Evolutionary conservation across 176 grass and related monocot species (phyloP).

Genomic region (Elymus sibiricus): DNA sequence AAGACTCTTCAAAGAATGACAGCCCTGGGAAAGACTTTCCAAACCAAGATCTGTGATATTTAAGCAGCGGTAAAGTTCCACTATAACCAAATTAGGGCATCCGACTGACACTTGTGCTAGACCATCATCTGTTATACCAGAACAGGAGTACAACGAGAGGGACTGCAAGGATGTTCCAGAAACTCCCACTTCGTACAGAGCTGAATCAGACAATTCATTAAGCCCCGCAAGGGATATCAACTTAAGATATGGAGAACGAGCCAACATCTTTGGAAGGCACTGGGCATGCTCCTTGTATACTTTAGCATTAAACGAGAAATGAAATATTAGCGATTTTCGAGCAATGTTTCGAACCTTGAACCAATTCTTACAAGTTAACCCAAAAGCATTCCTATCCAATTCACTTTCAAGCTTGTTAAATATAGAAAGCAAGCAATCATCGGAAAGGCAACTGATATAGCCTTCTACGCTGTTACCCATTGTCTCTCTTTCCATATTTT

Average conservation of each 20-base stretch:
- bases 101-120: constrained; percentile 43
- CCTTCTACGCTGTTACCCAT: constrained; percentile 39
- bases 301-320: constrained; percentile 61
- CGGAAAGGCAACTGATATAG: constrained; percentile 40
- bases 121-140: constrained; percentile 62
- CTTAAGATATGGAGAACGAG: constrained; percentile 51
- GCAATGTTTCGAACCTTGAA: constrained; percentile 76
- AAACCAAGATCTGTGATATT: constrained; percentile 73
- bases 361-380: constrained; percentile 82
- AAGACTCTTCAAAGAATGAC: constrained; percentile 63
- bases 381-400: constrained; percentile 68
- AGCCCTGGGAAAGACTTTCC: constrained; percentile 56
- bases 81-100: constrained; percentile 72
- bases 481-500: constrained; percentile 20
- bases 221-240: constrained; percentile 59
- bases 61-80: constrained; percentile 70
- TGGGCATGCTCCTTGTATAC: constrained; percentile 43
- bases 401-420: constrained; percentile 55
- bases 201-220: constrained; percentile 60
- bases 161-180: constrained; percentile 54
- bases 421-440: constrained; percentile 78
- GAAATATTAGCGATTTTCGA: constrained; percentile 56
- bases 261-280: constrained; percentile 64
- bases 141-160: constrained; percentile 85
- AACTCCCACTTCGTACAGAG: constrained; percentile 38